Percentiles rank a stretch among this genome's conserved stretches.
phyloP scores from a whole-genome alignment of 139 green algal species.

The Chlorella sp. region DNA sequence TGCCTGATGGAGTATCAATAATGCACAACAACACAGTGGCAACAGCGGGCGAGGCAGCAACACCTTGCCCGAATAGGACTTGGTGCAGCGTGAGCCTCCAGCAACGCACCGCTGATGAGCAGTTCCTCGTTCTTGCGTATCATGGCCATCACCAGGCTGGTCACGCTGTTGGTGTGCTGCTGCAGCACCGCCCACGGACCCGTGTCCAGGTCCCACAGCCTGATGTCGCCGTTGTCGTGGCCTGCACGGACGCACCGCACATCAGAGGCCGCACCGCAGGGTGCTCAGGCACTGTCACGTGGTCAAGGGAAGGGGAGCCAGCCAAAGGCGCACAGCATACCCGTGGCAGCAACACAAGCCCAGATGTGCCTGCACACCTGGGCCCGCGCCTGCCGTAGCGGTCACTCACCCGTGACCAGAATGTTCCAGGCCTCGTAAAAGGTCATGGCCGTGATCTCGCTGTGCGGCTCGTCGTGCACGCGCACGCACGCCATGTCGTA shows the following conservation, averaged over 20 bases:
- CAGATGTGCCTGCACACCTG: too few relatives aligned
- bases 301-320: too few relatives aligned
- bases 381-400: too few relatives aligned
- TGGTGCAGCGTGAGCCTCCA: too few relatives aligned
- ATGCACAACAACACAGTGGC: too few relatives aligned
- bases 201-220: slow-evolving; percentile 62
- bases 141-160: slow-evolving; percentile 28
- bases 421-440: slow-evolving; percentile 48
- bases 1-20: too few relatives aligned
- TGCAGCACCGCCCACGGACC: slow-evolving; percentile 18
- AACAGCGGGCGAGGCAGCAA: too few relatives aligned
- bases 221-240: slow-evolving; percentile 55
- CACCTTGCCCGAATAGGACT: too few relatives aligned
- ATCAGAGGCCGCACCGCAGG: too few relatives aligned
- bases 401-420: slow-evolving; percentile 35
- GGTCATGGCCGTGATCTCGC: slow-evolving; percentile 50
- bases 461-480: slow-evolving; percentile 32
- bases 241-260: slow-evolving; percentile 32
- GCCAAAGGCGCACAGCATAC: too few relatives aligned
- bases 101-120: slow-evolving; percentile 36
- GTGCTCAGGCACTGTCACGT: too few relatives aligned
- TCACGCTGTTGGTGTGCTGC: slow-evolving; percentile 51
- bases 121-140: slow-evolving; percentile 41
- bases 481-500: slow-evolving; percentile 56
- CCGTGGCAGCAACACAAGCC: too few relatives aligned